Conservation (phyloP, 2,329 filamentous ascomycete genomes). For the Trichoderma semiorbis region DNA sequence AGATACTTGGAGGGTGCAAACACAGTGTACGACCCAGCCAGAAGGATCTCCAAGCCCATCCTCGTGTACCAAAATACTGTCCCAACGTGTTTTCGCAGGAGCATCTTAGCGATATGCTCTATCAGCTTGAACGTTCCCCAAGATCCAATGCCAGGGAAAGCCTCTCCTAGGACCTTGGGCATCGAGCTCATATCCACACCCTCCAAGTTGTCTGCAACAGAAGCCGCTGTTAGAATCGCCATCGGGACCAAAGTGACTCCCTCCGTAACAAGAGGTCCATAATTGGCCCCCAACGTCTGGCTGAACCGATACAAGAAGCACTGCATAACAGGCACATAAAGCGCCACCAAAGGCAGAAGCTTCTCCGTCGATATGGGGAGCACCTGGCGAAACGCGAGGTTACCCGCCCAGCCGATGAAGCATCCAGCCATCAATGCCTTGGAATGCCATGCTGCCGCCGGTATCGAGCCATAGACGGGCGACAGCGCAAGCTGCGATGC, state of each 20-base stretch:
- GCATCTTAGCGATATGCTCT: conserved; percentile 39
- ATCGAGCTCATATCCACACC: conserved; percentile 53
- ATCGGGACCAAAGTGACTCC: conserved; percentile 68
- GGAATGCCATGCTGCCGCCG: conserved; percentile 68
- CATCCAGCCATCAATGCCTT: conserved; percentile 62
- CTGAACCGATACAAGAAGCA: conserved; percentile 68
- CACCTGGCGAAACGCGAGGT: conserved; percentile 48
- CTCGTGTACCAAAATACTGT: conserved; percentile 63
- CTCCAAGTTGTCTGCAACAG: conserved; percentile 63
- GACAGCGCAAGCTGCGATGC: conserved; percentile 74
- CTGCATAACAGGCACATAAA: conserved; percentile 72
- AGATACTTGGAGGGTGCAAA: conserved; percentile 67
- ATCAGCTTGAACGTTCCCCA: conserved; percentile 61
- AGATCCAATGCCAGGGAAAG: conserved; percentile 61
- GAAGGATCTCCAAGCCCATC: conserved; percentile 65
- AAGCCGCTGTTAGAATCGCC: conserved; percentile 59
- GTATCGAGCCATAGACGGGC: conserved; percentile 84
- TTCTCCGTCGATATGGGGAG: conserved; percentile 48
- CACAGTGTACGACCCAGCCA: conserved; percentile 62
- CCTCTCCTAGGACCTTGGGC: conserved; percentile 57
- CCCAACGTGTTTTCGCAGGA: conserved; percentile 54
- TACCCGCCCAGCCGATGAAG: conserved; percentile 69
- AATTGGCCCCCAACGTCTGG: conserved; percentile 59
- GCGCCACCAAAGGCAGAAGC: conserved; percentile 68
- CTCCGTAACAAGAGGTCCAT: conserved; percentile 76